Evolutionary conservation across 768 basidiomycete species (phyloP).

Genomic region (Tulasnella sp.): DNA sequence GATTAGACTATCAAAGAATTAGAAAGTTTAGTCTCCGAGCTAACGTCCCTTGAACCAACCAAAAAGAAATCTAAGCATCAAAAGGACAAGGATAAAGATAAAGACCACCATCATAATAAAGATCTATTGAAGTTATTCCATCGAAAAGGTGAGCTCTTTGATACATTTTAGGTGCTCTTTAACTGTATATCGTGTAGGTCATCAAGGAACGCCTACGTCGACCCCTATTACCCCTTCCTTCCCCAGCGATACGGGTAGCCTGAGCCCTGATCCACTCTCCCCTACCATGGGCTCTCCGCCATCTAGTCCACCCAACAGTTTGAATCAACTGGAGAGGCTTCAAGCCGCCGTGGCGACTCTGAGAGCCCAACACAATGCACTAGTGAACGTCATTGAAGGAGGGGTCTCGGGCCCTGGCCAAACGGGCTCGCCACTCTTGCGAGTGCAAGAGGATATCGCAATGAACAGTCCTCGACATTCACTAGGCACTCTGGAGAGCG

Average conservation of each 20-base stretch:
- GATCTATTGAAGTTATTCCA: slow-evolving; percentile 44
- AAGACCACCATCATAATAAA: slow-evolving; percentile 21
- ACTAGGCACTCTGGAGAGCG: slow-evolving; percentile 17
- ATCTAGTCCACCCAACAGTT: slow-evolving; percentile 19
- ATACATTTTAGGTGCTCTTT: too few species aligned
- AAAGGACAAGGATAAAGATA: slow-evolving; percentile 17
- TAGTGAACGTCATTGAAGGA: slow-evolving; percentile 28
- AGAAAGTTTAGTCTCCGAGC: slow-evolving; percentile 3
- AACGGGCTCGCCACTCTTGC: not conserved
- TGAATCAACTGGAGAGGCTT: too few species aligned
- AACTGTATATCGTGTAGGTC: too few species aligned
- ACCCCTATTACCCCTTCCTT: not conserved
- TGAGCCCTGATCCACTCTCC: not conserved
- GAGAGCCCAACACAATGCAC: slow-evolving; percentile 45
- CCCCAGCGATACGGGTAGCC: not conserved
- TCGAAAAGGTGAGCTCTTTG: slow-evolving; percentile 38
- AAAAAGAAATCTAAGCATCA: slow-evolving; percentile 1
- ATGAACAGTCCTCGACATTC: slow-evolving; percentile 6
- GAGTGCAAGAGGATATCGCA: not conserved
- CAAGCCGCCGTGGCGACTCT: slow-evolving; percentile 39
- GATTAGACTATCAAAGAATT: slow-evolving; percentile 14
- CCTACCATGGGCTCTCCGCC: slow-evolving; percentile 6
- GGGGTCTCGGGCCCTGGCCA: not conserved
- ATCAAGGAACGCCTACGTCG: too few species aligned
- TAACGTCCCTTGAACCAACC: not conserved